These are phyloP conservation scores for Meira nashicola DNA, from an alignment of 1,284 basidiomycete genomes.

Conservation along the genomic window DNA sequence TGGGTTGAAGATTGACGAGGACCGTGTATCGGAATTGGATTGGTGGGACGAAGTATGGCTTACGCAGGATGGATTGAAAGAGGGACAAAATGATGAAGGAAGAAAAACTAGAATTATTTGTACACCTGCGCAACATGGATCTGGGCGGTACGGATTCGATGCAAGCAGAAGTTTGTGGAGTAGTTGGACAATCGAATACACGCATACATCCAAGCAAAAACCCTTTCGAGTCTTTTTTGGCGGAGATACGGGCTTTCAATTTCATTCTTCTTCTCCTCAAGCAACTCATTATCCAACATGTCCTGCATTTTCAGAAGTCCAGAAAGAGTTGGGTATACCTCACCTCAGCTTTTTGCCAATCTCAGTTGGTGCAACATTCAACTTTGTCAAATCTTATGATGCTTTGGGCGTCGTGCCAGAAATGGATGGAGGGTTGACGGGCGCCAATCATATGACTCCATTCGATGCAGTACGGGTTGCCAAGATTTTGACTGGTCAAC, in stretches of 20 bases:
- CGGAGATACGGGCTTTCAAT: constrained; percentile 47
- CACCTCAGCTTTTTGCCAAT: constrained; percentile 42
- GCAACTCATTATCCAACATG: constrained; percentile 28
- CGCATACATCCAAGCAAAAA: neutral
- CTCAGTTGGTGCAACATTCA: constrained; percentile 47
- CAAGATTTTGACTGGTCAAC: constrained; percentile 22
- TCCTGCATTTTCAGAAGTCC: constrained; percentile 42
- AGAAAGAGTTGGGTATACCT: constrained; percentile 28
- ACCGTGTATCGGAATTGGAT: constrained; percentile 39
- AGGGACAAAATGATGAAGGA: neutral
- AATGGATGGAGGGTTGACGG: constrained; percentile 34
- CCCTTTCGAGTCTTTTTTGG: constrained; percentile 42
- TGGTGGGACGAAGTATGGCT: constrained; percentile 45
- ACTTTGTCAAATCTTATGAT: constrained; percentile 42
- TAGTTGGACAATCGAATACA: constrained; percentile 41
- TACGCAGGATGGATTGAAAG: neutral
- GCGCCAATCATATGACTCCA: constrained; percentile 45
- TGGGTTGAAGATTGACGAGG: constrained; percentile 22
- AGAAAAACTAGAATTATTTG: constrained; percentile 25
- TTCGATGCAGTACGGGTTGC: constrained; percentile 40
- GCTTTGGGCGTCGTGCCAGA: constrained; percentile 38
- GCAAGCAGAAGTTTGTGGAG: constrained; percentile 38
- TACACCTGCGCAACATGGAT: constrained; percentile 49
- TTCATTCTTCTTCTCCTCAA: constrained; percentile 20
- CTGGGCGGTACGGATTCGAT: constrained; percentile 39